Conservation (phyloP, 108 stramenopile species). For the Pseudonitzschia multistriata region DNA sequence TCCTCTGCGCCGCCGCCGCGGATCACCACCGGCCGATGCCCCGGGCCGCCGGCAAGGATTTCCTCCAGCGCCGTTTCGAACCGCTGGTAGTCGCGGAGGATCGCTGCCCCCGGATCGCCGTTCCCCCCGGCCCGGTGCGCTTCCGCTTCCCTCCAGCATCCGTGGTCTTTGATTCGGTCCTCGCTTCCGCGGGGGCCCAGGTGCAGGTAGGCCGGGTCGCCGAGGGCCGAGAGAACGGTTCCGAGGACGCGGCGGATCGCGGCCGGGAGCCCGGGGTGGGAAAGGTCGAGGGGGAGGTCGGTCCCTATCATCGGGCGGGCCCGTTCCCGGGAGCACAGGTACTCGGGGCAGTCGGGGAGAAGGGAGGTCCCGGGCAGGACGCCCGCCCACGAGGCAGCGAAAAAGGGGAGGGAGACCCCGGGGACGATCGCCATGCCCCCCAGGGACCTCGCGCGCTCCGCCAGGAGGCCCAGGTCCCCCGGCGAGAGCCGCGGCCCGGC, state of each 20-base stretch:
- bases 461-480: neutral
- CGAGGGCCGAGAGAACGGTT: constrained; percentile 35
- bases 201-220: constrained; percentile 41
- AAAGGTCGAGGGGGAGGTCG: constrained; percentile 39
- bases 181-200: constrained; percentile 8
- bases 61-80: constrained; percentile 5
- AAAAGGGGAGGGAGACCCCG: constrained; percentile 7
- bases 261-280: constrained; percentile 19
- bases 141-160: constrained; percentile 39
- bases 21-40: constrained; percentile 25
- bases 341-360: constrained; percentile 28
- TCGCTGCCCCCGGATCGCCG: neutral
- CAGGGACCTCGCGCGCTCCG: neutral
- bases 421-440: constrained; percentile 3
- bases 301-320: constrained; percentile 28
- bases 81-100: neutral
- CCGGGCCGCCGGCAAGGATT: constrained; percentile 16
- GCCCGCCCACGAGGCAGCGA: constrained; percentile 10
- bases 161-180: constrained; percentile 3
- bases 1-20: neutral
- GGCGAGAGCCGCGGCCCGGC: neutral
- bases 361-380: neutral
- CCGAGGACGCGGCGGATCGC: constrained; percentile 30
- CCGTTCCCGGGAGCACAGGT: constrained; percentile 25
- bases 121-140: neutral